A percentile compares a stretch with the other conserved stretches of the same genome.
Conservation (phyloP, 2,329 filamentous ascomycete genomes). For the Chrysoporthe austroafricana region DNA sequence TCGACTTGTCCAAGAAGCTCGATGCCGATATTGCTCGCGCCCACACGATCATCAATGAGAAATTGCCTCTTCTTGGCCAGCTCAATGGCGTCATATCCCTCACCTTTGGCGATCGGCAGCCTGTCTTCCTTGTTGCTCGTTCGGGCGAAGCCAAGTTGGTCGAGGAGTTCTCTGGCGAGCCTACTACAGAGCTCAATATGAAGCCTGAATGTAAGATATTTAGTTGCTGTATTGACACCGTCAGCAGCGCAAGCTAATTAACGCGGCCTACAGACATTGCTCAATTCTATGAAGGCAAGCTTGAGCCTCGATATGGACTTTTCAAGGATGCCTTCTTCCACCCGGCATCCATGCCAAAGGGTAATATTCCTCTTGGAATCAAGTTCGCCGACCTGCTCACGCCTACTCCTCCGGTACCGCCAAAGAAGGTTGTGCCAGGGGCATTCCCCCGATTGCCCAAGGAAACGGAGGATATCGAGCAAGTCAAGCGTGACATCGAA, state of each 20-base stretch:
- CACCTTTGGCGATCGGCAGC: constrained; percentile 29
- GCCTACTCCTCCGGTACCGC: constrained; percentile 30
- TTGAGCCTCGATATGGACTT: constrained; percentile 36
- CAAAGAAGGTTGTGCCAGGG: constrained; percentile 37
- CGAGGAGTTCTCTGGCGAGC: constrained; percentile 30
- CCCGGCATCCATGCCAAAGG: constrained; percentile 32
- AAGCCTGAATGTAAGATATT: constrained; percentile 30
- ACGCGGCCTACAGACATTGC: constrained; percentile 26
- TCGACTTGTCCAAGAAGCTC: constrained; percentile 25
- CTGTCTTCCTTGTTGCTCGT: constrained; percentile 35
- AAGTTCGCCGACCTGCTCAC: constrained; percentile 35
- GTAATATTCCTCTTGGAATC: constrained; percentile 33
- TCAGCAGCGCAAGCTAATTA: background rate
- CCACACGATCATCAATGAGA: constrained; percentile 32
- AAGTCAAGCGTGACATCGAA: constrained; percentile 34
- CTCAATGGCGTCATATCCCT: constrained; percentile 32
- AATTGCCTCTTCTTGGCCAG: constrained; percentile 31
- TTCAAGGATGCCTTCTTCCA: constrained; percentile 37
- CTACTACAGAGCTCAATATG: constrained; percentile 33
- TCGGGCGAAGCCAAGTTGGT: constrained; percentile 31
- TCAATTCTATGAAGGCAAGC: constrained; percentile 33
- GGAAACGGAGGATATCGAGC: constrained; percentile 37
- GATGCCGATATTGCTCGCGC: constrained; percentile 30
- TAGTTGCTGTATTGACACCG: background rate
- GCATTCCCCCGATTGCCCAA: constrained; percentile 44